Evolutionary conservation across 768 basidiomycete species (phyloP).

Genomic region (Lactarius evosmus): DNA sequence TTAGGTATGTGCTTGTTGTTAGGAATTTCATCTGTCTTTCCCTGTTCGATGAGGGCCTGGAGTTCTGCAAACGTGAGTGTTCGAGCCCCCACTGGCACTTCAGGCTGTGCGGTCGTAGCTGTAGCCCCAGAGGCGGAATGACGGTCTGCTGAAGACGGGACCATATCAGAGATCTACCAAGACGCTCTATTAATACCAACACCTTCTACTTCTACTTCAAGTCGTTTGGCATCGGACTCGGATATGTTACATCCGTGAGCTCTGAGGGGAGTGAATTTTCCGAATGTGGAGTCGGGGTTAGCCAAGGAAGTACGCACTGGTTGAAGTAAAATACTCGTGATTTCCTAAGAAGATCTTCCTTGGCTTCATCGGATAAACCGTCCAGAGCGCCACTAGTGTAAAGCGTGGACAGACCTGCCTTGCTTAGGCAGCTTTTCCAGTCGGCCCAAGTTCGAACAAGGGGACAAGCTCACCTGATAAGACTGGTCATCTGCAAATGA

Average conservation of each 20-base stretch:
- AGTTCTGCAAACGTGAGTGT: slow-evolving; percentile 64
- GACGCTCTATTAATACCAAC: background rate
- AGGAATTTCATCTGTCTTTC: slow-evolving; percentile 68
- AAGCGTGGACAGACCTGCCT: slow-evolving; percentile 67
- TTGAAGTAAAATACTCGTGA: slow-evolving; percentile 75
- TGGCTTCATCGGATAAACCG: slow-evolving; percentile 38
- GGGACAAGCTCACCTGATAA: slow-evolving; percentile 50
- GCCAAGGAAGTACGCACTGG: slow-evolving; percentile 37
- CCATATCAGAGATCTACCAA: background rate
- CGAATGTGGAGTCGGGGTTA: background rate
- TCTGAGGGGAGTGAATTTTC: slow-evolving; percentile 10
- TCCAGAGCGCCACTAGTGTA: slow-evolving; percentile 42
- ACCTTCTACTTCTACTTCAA: slow-evolving; percentile 21
- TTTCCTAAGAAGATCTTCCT: slow-evolving; percentile 48
- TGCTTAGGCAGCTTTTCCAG: slow-evolving; percentile 27
- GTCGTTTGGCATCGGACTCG: slow-evolving; percentile 15
- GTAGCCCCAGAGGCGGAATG: background rate
- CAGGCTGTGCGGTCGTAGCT: background rate
- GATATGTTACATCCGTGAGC: slow-evolving; percentile 10
- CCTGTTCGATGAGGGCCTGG: slow-evolving; percentile 66
- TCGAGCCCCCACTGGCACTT: slow-evolving; percentile 30
- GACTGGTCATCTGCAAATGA: slow-evolving; percentile 55
- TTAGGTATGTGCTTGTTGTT: slow-evolving; percentile 73
- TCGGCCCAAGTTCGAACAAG: background rate
- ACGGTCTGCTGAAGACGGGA: background rate